A percentile compares a stretch with the other conserved stretches of the same genome.
These are phyloP conservation scores for Smallanthus sonchifolius DNA, from an alignment of 129 eudicot species.

Conservation along the genomic window DNA sequence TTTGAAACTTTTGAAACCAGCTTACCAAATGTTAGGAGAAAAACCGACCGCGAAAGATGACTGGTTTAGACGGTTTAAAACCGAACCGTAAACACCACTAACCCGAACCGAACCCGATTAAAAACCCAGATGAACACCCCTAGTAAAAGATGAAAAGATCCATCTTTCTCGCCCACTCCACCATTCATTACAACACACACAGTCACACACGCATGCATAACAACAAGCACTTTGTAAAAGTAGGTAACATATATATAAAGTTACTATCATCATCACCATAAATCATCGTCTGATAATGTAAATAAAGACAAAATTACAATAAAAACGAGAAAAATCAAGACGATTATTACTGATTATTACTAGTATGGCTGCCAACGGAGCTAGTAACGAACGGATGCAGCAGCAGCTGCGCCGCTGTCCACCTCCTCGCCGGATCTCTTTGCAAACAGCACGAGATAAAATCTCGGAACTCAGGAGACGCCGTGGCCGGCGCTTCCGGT, in stretches of 20 bases:
- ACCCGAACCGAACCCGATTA: no score
- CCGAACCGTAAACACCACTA: no score
- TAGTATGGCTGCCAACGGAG: constrained; percentile 1
- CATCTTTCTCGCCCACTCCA: constrained; percentile 31
- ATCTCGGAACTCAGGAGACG: constrained; percentile 59
- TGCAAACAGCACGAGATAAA: constrained; percentile 65
- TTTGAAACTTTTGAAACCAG: no score
- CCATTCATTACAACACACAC: constrained; percentile 24
- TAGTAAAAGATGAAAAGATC: constrained; percentile 15
- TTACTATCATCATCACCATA: constrained; percentile 6
- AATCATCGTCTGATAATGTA: constrained; percentile 19
- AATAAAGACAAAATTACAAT: background rate
- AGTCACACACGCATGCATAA: constrained; percentile 14
- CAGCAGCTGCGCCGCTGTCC: constrained; percentile 66
- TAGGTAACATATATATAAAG: constrained; percentile 10
- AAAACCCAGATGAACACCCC: no score
- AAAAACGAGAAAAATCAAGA: constrained; percentile 13
- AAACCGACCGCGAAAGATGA: no score
- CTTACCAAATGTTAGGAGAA: no score
- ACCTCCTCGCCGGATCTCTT: constrained; percentile 62
- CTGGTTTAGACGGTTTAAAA: no score
- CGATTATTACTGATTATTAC: constrained; percentile 24
- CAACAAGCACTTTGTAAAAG: constrained; percentile 11
- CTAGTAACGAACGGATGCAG: constrained; percentile 38
- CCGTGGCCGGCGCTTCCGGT: constrained; percentile 63